Evolutionary conservation across 345 rosid species (phyloP).

Genomic region (Camelina neglecta): DNA sequence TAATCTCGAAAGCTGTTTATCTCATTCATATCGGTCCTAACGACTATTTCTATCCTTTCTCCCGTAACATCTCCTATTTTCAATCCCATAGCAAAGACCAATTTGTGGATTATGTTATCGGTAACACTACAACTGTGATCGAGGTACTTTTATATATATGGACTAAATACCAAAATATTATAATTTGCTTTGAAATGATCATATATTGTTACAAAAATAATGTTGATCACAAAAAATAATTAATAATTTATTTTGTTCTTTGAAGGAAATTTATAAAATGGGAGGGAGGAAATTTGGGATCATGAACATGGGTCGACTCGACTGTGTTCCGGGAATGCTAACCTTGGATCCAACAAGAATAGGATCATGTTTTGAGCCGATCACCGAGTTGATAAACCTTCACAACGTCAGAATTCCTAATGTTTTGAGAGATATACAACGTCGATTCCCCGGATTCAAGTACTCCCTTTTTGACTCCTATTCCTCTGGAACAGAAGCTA

Average conservation of each 20-base stretch:
- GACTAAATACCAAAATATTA: background rate
- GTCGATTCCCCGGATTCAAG: constrained; percentile 57
- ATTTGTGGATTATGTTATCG: constrained; percentile 47
- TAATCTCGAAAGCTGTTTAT: constrained; percentile 53
- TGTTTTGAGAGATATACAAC: constrained; percentile 47
- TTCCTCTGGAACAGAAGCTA: constrained; percentile 45
- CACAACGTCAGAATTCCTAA: constrained; percentile 59
- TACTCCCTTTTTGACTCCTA: constrained; percentile 62
- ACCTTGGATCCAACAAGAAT: constrained; percentile 41
- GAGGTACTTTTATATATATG: constrained; percentile 38
- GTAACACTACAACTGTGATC: constrained; percentile 47
- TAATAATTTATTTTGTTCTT: constrained; percentile 6
- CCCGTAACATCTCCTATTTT: constrained; percentile 33
- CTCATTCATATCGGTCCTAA: constrained; percentile 51
- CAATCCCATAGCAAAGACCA: constrained; percentile 43
- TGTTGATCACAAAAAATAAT: background rate
- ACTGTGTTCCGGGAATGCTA: constrained; percentile 66
- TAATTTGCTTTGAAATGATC: background rate
- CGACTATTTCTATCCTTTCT: constrained; percentile 44
- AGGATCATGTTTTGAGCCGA: constrained; percentile 58
- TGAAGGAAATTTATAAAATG: constrained; percentile 58
- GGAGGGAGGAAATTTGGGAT: constrained; percentile 82
- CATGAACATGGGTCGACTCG: constrained; percentile 59
- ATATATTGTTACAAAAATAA: background rate
- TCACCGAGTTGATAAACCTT: constrained; percentile 47